These are phyloP conservation scores for Fusarium marasasianum DNA, from an alignment of 2,329 filamentous ascomycete species.

Conservation along the genomic window DNA sequence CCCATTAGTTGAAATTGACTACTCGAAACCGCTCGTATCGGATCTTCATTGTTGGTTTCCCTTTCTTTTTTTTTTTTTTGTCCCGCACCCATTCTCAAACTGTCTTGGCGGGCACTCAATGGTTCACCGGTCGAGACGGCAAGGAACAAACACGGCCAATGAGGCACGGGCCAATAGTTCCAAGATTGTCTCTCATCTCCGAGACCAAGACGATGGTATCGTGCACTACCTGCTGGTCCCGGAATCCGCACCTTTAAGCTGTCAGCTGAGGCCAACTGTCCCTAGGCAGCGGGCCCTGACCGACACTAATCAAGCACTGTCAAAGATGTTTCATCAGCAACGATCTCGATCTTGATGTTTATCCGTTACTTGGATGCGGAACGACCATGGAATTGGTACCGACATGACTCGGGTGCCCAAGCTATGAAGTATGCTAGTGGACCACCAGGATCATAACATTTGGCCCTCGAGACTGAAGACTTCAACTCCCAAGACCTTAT, in stretches of 20 bases:
- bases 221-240: slow-evolving; percentile 7
- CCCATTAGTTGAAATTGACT: neutral
- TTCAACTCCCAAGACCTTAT: neutral
- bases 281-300: neutral
- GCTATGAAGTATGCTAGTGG: neutral
- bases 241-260: neutral
- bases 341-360: slow-evolving; percentile 21
- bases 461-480: neutral
- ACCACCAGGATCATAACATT: slow-evolving; percentile 17
- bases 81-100: neutral
- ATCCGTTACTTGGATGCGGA: slow-evolving; percentile 1
- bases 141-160: neutral
- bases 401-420: slow-evolving; percentile 4
- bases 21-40: neutral
- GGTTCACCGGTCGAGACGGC: neutral
- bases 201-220: neutral
- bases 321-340: slow-evolving; percentile 9
- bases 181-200: slow-evolving; percentile 11
- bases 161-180: slow-evolving; percentile 32
- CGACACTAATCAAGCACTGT: slow-evolving; percentile 1
- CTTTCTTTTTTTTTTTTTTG: neutral
- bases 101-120: neutral
- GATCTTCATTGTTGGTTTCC: neutral
- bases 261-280: slow-evolving; percentile 6
- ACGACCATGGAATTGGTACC: slow-evolving; percentile 6